phyloP scores from a whole-genome alignment of 208 protist genomes.

The Crithidia bombi region DNA sequence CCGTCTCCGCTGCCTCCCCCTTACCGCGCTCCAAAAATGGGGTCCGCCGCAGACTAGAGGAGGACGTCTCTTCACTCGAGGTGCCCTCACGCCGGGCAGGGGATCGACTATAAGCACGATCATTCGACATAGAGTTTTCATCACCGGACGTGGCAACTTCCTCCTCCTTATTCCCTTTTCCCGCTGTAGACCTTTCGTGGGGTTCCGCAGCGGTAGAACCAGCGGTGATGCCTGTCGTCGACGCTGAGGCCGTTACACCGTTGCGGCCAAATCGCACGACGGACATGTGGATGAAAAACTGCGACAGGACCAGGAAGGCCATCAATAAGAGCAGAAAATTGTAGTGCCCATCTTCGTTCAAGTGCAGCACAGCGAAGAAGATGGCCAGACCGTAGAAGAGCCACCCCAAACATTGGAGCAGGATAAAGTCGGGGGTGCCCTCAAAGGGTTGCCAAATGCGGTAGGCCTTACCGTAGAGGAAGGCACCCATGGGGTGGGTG shows the following conservation, averaged over 20 bases:
- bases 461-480: conserved; percentile 63
- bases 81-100: conserved; percentile 7
- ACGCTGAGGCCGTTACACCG: background rate
- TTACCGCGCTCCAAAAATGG: background rate
- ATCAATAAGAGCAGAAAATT: conserved; percentile 55
- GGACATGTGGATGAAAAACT: conserved; percentile 73
- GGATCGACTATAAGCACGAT: background rate
- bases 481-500: conserved; percentile 67
- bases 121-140: conserved; percentile 2
- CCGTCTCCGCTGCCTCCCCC: background rate
- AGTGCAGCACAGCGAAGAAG: conserved; percentile 67
- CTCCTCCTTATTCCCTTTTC: background rate
- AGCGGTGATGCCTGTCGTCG: background rate
- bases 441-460: conserved; percentile 68
- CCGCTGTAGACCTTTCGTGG: background rate
- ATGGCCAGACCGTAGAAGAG: conserved; percentile 56
- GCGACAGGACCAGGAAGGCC: conserved; percentile 51
- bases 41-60: conserved; percentile 2
- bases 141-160: background rate
- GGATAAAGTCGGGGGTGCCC: conserved; percentile 61
- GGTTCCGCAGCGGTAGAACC: background rate
- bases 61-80: conserved; percentile 3
- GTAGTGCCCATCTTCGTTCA: conserved; percentile 41
- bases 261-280: conserved; percentile 55
- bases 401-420: conserved; percentile 67